Evolutionary conservation across 495 filamentous ascomycete genomes (phyloP).

Genomic region (Staphylotrichum tortipilum): DNA sequence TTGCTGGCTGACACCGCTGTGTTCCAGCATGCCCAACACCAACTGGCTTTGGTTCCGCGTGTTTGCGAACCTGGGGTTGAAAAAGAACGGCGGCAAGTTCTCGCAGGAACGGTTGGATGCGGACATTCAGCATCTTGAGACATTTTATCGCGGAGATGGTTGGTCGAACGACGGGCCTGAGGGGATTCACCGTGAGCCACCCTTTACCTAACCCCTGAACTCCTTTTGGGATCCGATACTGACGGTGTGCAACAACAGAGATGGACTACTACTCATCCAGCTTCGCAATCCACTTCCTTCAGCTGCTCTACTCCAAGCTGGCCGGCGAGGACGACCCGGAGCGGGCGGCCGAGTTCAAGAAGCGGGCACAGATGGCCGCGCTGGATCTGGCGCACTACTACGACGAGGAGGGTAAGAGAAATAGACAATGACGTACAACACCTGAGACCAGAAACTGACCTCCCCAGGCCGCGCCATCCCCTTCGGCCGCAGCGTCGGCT

Average conservation of each 20-base stretch:
- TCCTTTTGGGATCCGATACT: not conserved
- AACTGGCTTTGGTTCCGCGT: constrained; percentile 74
- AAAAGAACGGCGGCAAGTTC: constrained; percentile 58
- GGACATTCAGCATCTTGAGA: constrained; percentile 68
- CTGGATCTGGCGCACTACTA: constrained; percentile 69
- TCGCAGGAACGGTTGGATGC: constrained; percentile 57
- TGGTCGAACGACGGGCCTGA: constrained; percentile 77
- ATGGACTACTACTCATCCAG: constrained; percentile 79
- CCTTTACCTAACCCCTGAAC: not conserved
- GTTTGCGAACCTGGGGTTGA: constrained; percentile 70
- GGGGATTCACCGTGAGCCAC: constrained; percentile 50
- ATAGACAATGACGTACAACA: not conserved
- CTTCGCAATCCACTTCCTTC: constrained; percentile 71
- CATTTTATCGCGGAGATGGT: constrained; percentile 68
- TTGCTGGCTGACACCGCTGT: not conserved
- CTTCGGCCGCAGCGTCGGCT: constrained; percentile 68
- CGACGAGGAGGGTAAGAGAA: constrained; percentile 46
- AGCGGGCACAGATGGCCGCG: constrained; percentile 55
- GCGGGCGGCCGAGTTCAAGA: constrained; percentile 60
- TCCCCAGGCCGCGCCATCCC: constrained; percentile 52
- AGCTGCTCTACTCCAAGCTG: constrained; percentile 67
- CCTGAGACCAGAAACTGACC: not conserved
- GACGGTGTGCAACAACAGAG: constrained; percentile 31
- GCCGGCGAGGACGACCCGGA: constrained; percentile 58
- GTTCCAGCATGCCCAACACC: constrained; percentile 45